These are phyloP conservation scores for Ophiostoma angusticollis DNA, from an alignment of 2,329 filamentous ascomycete species.

Conservation along the genomic window DNA sequence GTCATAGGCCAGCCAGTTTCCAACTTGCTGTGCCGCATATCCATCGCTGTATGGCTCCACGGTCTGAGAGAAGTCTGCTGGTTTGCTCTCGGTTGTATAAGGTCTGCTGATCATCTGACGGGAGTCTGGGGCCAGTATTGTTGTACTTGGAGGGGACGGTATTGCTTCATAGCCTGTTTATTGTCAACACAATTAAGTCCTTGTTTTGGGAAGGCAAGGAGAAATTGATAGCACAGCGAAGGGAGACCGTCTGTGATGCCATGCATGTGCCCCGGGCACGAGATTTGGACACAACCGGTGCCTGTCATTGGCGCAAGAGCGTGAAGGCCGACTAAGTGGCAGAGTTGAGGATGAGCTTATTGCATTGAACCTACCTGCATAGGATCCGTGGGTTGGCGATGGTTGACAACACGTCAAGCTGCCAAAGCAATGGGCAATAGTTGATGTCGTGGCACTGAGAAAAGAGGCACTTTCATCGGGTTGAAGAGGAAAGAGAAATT, in stretches of 20 bases:
- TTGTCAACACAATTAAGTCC: no score
- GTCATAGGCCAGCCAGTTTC: slow-evolving; percentile 20
- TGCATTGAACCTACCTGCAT: slow-evolving; percentile 20
- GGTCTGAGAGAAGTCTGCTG: slow-evolving; percentile 13
- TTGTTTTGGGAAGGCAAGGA: no score
- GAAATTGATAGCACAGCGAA: no score
- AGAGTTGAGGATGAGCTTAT: no score
- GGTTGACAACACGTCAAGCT: slow-evolving; percentile 24
- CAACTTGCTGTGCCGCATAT: slow-evolving; percentile 16
- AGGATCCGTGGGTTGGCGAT: slow-evolving; percentile 22
- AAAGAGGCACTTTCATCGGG: slow-evolving; percentile 1
- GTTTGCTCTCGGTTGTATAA: slow-evolving; percentile 20
- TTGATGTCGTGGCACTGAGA: slow-evolving; percentile 3
- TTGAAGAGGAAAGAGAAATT: slow-evolving; percentile 11
- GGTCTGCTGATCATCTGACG: slow-evolving; percentile 16
- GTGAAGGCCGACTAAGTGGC: no score
- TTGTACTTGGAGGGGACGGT: not conserved
- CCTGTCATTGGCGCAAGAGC: no score
- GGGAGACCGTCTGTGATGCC: no score
- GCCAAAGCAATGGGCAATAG: slow-evolving; percentile 7
- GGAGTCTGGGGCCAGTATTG: slow-evolving; percentile 12
- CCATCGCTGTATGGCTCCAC: slow-evolving; percentile 14
- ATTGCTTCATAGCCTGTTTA: no score
- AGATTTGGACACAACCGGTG: no score
- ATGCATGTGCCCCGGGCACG: no score